Evolutionary conservation across 805 yeast species (phyloP).

Genomic region (Priceomyces carsonii): DNA sequence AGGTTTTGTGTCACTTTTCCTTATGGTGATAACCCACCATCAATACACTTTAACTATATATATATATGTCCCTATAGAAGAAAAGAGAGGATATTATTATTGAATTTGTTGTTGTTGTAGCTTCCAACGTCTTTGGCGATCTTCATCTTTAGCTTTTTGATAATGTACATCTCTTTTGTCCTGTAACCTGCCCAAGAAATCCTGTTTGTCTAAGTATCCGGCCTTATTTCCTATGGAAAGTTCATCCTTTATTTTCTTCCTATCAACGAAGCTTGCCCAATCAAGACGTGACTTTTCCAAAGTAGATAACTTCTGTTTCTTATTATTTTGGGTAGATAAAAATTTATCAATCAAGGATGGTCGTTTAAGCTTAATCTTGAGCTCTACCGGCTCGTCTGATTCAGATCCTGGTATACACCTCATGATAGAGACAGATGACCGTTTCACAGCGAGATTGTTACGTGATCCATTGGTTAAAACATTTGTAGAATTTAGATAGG

Average conservation of each 20-base stretch:
- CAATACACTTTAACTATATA: too few species aligned
- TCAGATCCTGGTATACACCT: slow-evolving; percentile 31
- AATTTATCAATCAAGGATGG: slow-evolving; percentile 78
- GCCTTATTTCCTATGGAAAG: slow-evolving; percentile 78
- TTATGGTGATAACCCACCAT: too few species aligned
- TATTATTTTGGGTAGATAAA: slow-evolving; percentile 59
- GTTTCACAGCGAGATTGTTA: slow-evolving; percentile 8
- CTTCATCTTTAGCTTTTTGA: slow-evolving; percentile 43
- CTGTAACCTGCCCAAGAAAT: slow-evolving; percentile 78
- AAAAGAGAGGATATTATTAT: too few species aligned
- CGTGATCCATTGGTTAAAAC: slow-evolving; percentile 20
- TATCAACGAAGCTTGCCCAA: slow-evolving; percentile 93
- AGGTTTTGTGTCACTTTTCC: slow-evolving; percentile 1
- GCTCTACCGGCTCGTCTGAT: slow-evolving; percentile 32
- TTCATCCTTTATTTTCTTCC: slow-evolving; percentile 81
- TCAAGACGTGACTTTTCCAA: slow-evolving; percentile 90
- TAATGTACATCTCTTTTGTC: slow-evolving; percentile 52
- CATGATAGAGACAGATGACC: slow-evolving; percentile 35
- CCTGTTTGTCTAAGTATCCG: slow-evolving; percentile 90
- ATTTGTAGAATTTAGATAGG: slow-evolving; percentile 62
- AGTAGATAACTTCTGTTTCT: slow-evolving; percentile 77
- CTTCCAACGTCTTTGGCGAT: slow-evolving; percentile 18
- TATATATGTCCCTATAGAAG: too few species aligned
- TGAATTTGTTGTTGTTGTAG: slow-evolving; percentile 8
- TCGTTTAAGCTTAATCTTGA: slow-evolving; percentile 64